Percentiles rank a stretch among this genome's conserved stretches.
phyloP scores from a whole-genome alignment of 345 rosid species.

The Zanthoxylum bungeanum region DNA sequence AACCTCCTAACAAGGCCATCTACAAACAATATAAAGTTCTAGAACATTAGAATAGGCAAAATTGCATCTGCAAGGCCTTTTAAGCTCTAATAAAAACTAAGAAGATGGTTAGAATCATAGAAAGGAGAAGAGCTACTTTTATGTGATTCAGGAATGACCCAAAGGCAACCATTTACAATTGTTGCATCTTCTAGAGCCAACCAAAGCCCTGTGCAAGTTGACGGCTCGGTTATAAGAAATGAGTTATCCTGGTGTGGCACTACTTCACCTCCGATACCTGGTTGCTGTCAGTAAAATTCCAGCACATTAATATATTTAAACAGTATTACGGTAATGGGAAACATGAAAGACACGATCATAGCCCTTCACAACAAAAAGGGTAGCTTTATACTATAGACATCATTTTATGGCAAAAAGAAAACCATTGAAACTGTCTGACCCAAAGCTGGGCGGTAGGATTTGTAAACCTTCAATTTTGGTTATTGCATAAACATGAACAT shows the following conservation, averaged over 20 bases:
- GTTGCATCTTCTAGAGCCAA: constrained; percentile 94
- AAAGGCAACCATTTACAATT: constrained; percentile 75
- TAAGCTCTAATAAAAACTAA: neutral
- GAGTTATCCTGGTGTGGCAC: constrained; percentile 95
- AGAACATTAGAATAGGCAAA: neutral
- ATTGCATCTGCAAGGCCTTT: neutral
- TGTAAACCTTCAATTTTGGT: too few species aligned
- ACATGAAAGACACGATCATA: neutral
- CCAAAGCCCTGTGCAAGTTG: constrained; percentile 94
- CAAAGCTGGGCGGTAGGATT: neutral
- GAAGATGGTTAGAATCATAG: too few species aligned
- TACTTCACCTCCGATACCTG: constrained; percentile 97
- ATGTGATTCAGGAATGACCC: constrained; percentile 98
- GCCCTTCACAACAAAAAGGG: neutral
- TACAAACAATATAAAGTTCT: constrained; percentile 26
- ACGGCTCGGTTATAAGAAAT: constrained; percentile 81
- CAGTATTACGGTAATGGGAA: constrained; percentile 3
- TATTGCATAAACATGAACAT: too few species aligned
- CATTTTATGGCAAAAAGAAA: neutral
- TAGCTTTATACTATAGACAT: neutral
- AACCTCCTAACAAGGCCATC: constrained; percentile 93
- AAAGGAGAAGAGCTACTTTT: constrained; percentile 42
- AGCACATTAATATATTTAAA: neutral
- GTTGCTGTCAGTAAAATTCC: constrained; percentile 58
- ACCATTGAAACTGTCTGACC: neutral